Evolutionary conservation across 495 filamentous ascomycete species (phyloP).

Genomic region (Aspergillus hancockii): DNA sequence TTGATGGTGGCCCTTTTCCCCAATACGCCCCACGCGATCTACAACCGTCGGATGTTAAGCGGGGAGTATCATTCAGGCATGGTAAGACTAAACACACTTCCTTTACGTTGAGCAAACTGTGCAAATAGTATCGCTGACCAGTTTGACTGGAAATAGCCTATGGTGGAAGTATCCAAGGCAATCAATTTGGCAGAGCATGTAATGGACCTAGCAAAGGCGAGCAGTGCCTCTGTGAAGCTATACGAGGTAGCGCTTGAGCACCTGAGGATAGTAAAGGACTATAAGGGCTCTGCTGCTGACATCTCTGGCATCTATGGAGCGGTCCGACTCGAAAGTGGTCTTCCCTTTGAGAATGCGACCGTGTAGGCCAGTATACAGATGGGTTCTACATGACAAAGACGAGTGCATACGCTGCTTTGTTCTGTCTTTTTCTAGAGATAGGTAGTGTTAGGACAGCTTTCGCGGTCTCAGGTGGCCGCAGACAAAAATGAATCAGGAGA

Average conservation of each 20-base stretch:
- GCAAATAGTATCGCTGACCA: no score
- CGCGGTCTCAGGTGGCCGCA: no score
- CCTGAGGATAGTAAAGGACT: slow-evolving; percentile 5
- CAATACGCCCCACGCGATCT: slow-evolving; percentile 11
- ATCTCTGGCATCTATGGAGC: slow-evolving; percentile 8
- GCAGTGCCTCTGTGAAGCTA: slow-evolving; percentile 7
- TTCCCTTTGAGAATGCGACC: slow-evolving; percentile 5
- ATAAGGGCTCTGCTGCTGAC: slow-evolving; percentile 2
- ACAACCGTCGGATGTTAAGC: slow-evolving; percentile 12
- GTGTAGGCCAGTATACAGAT: no score
- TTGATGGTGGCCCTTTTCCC: slow-evolving; percentile 12
- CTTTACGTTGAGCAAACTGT: no score
- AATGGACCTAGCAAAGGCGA: background rate
- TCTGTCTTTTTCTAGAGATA: no score
- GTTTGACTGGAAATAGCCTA: background rate
- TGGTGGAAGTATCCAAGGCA: slow-evolving; percentile 11
- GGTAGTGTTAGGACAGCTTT: no score
- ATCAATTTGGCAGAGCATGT: slow-evolving; percentile 1
- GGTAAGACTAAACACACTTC: no score
- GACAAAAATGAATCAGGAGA: no score
- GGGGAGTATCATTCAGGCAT: background rate
- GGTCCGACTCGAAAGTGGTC: slow-evolving; percentile 10
- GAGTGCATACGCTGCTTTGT: no score
- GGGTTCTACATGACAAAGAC: no score
- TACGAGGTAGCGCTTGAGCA: slow-evolving; percentile 11